These are phyloP conservation scores for Terfezia claveryi DNA, from an alignment of 495 filamentous ascomycete species.

Conservation along the genomic window DNA sequence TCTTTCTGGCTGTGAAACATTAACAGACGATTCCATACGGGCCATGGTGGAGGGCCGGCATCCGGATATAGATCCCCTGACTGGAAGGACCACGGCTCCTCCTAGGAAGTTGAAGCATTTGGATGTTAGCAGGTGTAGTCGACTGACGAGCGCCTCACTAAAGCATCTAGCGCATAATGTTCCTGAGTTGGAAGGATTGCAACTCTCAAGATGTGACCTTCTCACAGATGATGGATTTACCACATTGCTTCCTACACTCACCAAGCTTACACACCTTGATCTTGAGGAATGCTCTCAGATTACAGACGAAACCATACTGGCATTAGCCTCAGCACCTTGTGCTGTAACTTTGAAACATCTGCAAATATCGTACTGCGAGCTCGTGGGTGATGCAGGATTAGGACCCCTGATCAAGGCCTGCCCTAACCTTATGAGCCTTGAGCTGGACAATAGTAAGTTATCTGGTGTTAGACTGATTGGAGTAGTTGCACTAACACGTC, in stretches of 20 bases:
- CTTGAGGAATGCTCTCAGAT: conserved; percentile 64
- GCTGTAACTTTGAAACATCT: conserved; percentile 50
- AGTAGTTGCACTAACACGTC: too few species aligned
- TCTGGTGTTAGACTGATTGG: background rate
- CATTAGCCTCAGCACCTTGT: conserved; percentile 55
- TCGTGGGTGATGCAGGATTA: conserved; percentile 65
- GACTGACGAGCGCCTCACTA: conserved; percentile 49
- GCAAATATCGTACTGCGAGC: conserved; percentile 74
- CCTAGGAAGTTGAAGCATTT: conserved; percentile 63
- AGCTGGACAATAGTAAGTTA: conserved; percentile 64
- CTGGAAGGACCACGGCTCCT: conserved; percentile 50
- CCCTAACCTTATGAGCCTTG: conserved; percentile 40
- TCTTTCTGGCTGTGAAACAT: conserved; percentile 49
- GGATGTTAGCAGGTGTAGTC: conserved; percentile 57
- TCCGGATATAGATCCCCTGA: conserved; percentile 57
- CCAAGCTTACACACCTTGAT: conserved; percentile 65
- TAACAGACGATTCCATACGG: conserved; percentile 49
- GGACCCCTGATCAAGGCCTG: conserved; percentile 60
- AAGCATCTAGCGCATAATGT: conserved; percentile 46
- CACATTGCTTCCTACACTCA: conserved; percentile 49
- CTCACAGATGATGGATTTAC: conserved; percentile 54
- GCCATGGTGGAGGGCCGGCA: conserved; percentile 50
- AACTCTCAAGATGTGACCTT: conserved; percentile 46
- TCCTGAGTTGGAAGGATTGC: conserved; percentile 59
- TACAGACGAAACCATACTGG: conserved; percentile 48